Conservation (phyloP, 352 stramenopile species). For the Phytophthora idaei region DNA sequence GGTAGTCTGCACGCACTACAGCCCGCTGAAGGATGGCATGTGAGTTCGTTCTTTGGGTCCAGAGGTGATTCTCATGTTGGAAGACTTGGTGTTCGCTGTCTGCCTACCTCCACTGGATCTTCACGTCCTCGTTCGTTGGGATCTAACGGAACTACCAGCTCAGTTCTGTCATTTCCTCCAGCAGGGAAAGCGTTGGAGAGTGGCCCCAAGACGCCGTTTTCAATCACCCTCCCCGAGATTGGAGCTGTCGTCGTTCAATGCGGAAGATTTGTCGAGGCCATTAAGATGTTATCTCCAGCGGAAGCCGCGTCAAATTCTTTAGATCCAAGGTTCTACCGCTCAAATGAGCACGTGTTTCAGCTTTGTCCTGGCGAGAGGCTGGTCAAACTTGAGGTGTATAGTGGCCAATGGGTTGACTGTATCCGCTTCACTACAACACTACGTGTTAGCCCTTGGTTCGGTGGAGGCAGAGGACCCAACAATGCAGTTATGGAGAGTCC, state of each 20-base stretch:
- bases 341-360: conserved; percentile 57
- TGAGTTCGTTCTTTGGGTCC: conserved; percentile 61
- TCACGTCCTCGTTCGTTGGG: neutral
- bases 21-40: conserved; percentile 42
- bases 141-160: neutral
- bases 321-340: conserved; percentile 32
- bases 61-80: conserved; percentile 55
- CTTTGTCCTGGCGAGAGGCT: conserved; percentile 47
- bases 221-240: conserved; percentile 8
- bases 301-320: conserved; percentile 16
- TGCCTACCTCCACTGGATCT: conserved; percentile 15
- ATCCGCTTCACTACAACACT: conserved; percentile 53
- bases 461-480: conserved; percentile 37
- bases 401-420: conserved; percentile 60
- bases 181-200: conserved; percentile 39
- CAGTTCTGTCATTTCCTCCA: conserved; percentile 21
- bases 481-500: conserved; percentile 37
- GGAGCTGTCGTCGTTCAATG: conserved; percentile 47
- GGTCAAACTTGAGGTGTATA: conserved; percentile 45
- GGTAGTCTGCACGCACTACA: conserved; percentile 52
- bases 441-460: conserved; percentile 56
- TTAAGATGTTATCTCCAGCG: conserved; percentile 39
- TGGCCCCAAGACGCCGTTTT: conserved; percentile 33
- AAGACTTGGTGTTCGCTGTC: conserved; percentile 49
- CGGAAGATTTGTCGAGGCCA: conserved; percentile 39